These are phyloP conservation scores for Arabidopsis suecica DNA, from an alignment of 345 rosid genomes.

Conservation along the genomic window DNA sequence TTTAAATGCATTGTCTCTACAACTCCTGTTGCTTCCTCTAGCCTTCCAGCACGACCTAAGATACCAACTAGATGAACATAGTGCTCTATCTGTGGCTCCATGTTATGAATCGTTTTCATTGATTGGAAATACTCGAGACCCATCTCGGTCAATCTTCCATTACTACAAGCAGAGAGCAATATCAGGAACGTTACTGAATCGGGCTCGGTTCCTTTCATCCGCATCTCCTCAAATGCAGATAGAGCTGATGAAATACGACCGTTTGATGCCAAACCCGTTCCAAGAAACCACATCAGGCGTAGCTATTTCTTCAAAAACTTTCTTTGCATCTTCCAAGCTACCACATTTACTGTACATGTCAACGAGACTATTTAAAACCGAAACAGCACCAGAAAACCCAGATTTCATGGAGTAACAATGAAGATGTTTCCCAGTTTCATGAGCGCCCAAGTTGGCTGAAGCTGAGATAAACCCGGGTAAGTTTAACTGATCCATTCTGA, in stretches of 20 bases:
- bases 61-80: slow-evolving; percentile 57
- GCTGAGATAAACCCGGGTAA: slow-evolving; percentile 69
- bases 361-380: slow-evolving; percentile 59
- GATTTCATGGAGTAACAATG: slow-evolving; percentile 65
- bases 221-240: slow-evolving; percentile 74
- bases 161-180: slow-evolving; percentile 62
- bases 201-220: slow-evolving; percentile 58
- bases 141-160: slow-evolving; percentile 55
- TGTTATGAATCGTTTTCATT: slow-evolving; percentile 47
- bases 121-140: slow-evolving; percentile 62
- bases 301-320: slow-evolving; percentile 56
- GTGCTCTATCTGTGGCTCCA: slow-evolving; percentile 61
- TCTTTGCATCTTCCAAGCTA: slow-evolving; percentile 46
- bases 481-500: slow-evolving; percentile 61
- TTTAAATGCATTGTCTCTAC: slow-evolving; percentile 56
- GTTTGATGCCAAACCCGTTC: slow-evolving; percentile 63
- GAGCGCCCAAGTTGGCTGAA: slow-evolving; percentile 53
- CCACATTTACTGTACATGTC: slow-evolving; percentile 67
- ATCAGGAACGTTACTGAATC: slow-evolving; percentile 59
- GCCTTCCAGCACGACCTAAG: slow-evolving; percentile 64
- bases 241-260: slow-evolving; percentile 60
- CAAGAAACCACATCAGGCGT: slow-evolving; percentile 68
- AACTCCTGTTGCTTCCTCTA: slow-evolving; percentile 59
- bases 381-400: slow-evolving; percentile 51
- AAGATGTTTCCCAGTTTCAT: slow-evolving; percentile 67